These are phyloP conservation scores for Oropetium thomaeum DNA, from an alignment of 176 grass and related monocot species.

Conservation along the genomic window DNA sequence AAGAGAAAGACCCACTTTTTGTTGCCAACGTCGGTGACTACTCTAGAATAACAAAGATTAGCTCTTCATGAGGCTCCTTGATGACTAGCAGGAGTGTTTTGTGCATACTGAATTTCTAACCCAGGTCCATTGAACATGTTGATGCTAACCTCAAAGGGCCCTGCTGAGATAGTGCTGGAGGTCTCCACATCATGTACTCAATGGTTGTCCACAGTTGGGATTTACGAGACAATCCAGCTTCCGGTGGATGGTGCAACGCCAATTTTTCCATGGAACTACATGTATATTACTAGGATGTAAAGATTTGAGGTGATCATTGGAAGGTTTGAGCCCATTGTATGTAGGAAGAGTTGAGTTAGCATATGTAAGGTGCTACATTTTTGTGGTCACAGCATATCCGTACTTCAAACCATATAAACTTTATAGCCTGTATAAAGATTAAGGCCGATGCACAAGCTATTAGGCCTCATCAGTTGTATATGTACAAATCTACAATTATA, in stretches of 20 bases:
- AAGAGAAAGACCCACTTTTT: conserved; percentile 84
- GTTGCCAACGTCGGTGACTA: conserved; percentile 94
- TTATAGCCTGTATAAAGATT: background rate
- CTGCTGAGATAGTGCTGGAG: background rate
- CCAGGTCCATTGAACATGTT: background rate
- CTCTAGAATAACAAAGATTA: conserved; percentile 66
- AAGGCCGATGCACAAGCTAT: background rate
- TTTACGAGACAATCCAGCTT: background rate
- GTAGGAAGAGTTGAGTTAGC: background rate
- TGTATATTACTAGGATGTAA: background rate
- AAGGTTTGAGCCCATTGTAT: background rate
- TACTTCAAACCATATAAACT: background rate
- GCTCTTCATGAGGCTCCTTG: conserved; percentile 33
- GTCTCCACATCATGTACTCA: background rate
- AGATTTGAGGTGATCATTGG: background rate
- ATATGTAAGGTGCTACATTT: background rate
- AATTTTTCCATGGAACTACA: background rate
- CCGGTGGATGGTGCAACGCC: background rate
- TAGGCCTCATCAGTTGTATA: background rate
- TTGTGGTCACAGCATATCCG: background rate
- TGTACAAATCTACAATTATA: background rate
- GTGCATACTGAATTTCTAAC: conserved; percentile 18
- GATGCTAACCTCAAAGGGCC: background rate
- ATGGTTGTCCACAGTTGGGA: background rate
- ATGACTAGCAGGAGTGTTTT: background rate